Conservation (phyloP, 441 rosid species). For the Arabidopsis hybrid region DNA sequence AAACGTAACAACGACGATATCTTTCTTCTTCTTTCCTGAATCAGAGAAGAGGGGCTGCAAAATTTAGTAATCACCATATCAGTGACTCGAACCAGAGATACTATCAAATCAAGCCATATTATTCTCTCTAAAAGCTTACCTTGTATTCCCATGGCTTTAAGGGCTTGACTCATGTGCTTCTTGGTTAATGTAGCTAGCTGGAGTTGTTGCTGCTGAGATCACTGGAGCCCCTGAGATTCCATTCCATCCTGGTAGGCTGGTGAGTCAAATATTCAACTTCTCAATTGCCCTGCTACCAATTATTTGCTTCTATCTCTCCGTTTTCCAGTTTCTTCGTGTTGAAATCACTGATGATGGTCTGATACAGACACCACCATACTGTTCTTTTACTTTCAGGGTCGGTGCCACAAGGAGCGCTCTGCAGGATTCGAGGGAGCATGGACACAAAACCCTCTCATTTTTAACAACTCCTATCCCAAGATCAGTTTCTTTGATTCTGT, state of each 20-base stretch:
- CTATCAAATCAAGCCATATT: no score
- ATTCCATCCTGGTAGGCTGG: conserved; percentile 75
- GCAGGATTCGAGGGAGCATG: conserved; percentile 67
- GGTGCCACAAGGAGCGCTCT: conserved; percentile 72
- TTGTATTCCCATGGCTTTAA: no score
- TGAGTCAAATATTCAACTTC: conserved; percentile 25
- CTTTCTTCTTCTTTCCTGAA: no score
- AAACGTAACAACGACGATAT: no score
- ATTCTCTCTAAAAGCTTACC: neutral
- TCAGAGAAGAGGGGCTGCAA: no score
- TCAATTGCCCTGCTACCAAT: neutral
- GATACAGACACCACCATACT: neutral
- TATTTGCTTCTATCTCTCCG: neutral
- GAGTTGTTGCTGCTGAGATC: conserved; percentile 76
- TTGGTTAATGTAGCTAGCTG: conserved; percentile 52
- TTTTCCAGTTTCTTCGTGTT: neutral
- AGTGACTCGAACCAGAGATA: no score
- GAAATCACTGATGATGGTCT: neutral
- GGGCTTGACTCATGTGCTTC: no score
- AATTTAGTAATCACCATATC: no score
- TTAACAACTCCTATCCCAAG: conserved; percentile 64
- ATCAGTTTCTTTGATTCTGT: conserved; percentile 2
- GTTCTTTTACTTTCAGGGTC: conserved; percentile 49
- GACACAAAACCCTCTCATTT: conserved; percentile 64
- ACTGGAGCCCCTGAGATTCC: conserved; percentile 86